Evolutionary conservation across 352 stramenopile species (phyloP), one percentile per base, ranked within the genome.

Genomic region (Halophytophthora polymorphica): DNA sequence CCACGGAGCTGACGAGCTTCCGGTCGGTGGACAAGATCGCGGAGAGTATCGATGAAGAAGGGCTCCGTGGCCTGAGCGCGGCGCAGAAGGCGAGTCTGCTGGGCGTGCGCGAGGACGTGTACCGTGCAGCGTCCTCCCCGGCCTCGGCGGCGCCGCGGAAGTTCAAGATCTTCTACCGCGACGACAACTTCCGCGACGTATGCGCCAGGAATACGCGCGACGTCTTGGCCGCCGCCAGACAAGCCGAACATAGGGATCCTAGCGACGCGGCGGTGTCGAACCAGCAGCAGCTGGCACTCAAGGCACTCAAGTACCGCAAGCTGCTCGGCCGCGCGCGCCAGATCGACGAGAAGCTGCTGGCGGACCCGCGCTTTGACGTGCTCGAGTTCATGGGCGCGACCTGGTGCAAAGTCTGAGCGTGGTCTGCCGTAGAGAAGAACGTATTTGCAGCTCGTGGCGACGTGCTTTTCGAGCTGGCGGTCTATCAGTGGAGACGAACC

Each of bases 291-390:
- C 41, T 74, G n/a, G 61, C 65, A n/a, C 37, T 70, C 21, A 69
- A 71, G 40, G 57, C 53, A 17, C 50, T 74, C 41, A 66, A 67
- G 50, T 71, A 69, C 45, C 66, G 66, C 38, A 69, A 64, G 18
- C 47, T 74, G 10, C 47, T 69, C 2, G 45, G 50, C n/a, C 50
- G 49, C n/a, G 50, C 59, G 38, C 54, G 39, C 21, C 51, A 53
- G 18, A 64, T 74, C 49, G 61, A 71, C 51, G 61, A 64, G 15
- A 45, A 46, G 28, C 46, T 40, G 3, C 42, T 71, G 28, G 39
- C 52, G 5, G 61, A 74, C 51, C 66, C 66, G 29, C 66, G 44
- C 39, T 71, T 75, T 38, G 66, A 75, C 42, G 61, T 75, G 23
- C 39, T 69, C 13, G 57, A 56, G 43, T 68, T 60, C 18, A 42